Evolutionary conservation across 2,329 filamentous ascomycete species (phyloP).

Genomic region (Penicillium concentricum): DNA sequence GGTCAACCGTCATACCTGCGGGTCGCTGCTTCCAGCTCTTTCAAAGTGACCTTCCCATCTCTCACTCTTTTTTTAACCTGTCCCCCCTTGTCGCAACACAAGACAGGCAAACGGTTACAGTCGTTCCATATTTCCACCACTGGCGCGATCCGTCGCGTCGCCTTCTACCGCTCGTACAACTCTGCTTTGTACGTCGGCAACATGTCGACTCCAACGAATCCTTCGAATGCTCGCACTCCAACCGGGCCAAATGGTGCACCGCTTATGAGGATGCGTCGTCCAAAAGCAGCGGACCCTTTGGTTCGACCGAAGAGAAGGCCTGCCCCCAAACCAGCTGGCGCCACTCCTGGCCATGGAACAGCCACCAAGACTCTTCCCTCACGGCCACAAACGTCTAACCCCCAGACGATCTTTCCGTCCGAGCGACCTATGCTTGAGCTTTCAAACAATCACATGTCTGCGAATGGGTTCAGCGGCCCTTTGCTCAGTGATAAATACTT

Average conservation of each 20-base stretch:
- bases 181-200: constrained; percentile 6
- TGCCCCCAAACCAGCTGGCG: constrained; percentile 23
- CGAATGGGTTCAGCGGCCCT: constrained; percentile 45
- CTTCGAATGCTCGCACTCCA: constrained; percentile 48
- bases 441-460: constrained; percentile 31
- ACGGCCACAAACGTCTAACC: constrained; percentile 19
- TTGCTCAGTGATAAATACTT: constrained; percentile 42
- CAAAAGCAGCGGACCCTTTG: constrained; percentile 60
- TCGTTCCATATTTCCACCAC: background rate
- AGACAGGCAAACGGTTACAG: background rate
- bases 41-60: background rate
- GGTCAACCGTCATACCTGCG: constrained; percentile 2
- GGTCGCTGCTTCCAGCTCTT: background rate
- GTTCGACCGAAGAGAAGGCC: constrained; percentile 59
- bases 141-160: background rate
- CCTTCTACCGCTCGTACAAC: background rate
- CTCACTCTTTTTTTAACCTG: background rate
- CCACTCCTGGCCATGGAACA: constrained; percentile 22
- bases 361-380: constrained; percentile 27
- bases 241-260: constrained; percentile 48
- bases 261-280: constrained; percentile 46
- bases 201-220: constrained; percentile 43
- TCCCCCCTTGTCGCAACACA: background rate
- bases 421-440: constrained; percentile 22
- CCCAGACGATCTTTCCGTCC: constrained; percentile 17